Evolutionary conservation across 1,284 basidiomycete genomes (phyloP), one percentile per base, ranked within the genome.

Genomic region (Ustilago bromivora): DNA sequence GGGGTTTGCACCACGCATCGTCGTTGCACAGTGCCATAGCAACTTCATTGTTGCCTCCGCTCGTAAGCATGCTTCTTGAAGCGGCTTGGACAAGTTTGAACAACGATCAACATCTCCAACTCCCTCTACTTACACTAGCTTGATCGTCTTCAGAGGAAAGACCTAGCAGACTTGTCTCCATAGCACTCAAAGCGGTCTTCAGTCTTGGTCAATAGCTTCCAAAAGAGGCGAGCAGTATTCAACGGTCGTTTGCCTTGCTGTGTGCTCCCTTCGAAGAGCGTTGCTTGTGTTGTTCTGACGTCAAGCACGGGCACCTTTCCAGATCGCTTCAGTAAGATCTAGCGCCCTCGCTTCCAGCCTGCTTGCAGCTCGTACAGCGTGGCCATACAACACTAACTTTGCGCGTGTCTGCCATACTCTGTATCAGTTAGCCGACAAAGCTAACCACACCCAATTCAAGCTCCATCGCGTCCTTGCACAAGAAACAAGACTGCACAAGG

Each of bases 341-440:
- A 61, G 47, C 59, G 51, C 59, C 59, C 12, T 61, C 59, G 59
- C 59, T 54, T 61, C 32, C 34, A 8, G 12, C n/a, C 15, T 54
- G 34, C 52, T 38, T 54, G 52, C 52, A 38, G 52, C n/a, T 17
- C 11, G 10, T 19, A 49, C 23, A 28, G 23, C 23, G 3, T 28
- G 23, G 23, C 23, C 23, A 28, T 28, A 0, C 23, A 28, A 28
- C 3, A 28, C 23, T 28, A 15, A 15, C 43, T 46, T 19, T 46
- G 43, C n/a, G 23, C 23, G 23, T 28, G 3, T 46, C 1, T 19
- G 43, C 43, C 19, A 46, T 46, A 46, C 43, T 11, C n/a, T 46
- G 43, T 23, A n/a, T 46, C n/a, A 46, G 2, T 28, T 28, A 28
- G 23, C 23, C 43, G 43, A 46, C 43, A 46, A 46, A 46, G 43